A percentile compares a stretch with the other conserved stretches of the same genome.
Conservation (phyloP, 306 rosid genomes). For the Casuarina glauca region DNA sequence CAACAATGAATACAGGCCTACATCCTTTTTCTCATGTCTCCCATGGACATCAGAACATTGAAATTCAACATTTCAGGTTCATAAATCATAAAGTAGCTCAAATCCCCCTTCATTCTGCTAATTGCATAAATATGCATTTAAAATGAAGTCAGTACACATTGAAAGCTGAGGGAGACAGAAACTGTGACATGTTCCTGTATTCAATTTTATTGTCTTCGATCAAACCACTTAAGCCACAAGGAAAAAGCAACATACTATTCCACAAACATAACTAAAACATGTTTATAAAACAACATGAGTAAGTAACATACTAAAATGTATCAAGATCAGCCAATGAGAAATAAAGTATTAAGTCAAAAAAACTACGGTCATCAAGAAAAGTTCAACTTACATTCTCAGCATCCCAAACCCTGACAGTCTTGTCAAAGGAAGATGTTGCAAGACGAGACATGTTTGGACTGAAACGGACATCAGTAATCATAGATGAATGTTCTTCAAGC, state of each 20-base stretch:
- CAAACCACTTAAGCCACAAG: not conserved
- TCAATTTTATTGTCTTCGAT: not conserved
- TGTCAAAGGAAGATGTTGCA: constrained; percentile 96
- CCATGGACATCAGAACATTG: not conserved
- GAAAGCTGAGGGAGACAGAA: not conserved
- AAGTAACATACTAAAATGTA: not conserved
- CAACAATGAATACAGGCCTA: not conserved
- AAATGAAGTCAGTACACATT: not conserved
- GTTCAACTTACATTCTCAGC: constrained; percentile 80
- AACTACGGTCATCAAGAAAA: constrained; percentile 3
- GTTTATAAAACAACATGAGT: not conserved
- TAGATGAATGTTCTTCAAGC: constrained; percentile 81
- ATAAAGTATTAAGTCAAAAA: not conserved
- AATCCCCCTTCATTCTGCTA: not conserved
- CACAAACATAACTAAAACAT: not conserved
- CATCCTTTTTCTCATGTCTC: not conserved
- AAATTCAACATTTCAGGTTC: not conserved
- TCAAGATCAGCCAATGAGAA: not conserved
- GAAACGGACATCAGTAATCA: constrained; percentile 94
- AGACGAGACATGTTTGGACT: constrained; percentile 88
- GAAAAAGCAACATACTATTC: not conserved
- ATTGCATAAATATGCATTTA: not conserved
- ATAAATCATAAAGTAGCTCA: not conserved
- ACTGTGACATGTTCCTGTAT: not conserved
- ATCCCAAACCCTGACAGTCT: constrained; percentile 98